phyloP scores from a whole-genome alignment of 768 basidiomycete species.

The Phanerochaete carnosa region DNA sequence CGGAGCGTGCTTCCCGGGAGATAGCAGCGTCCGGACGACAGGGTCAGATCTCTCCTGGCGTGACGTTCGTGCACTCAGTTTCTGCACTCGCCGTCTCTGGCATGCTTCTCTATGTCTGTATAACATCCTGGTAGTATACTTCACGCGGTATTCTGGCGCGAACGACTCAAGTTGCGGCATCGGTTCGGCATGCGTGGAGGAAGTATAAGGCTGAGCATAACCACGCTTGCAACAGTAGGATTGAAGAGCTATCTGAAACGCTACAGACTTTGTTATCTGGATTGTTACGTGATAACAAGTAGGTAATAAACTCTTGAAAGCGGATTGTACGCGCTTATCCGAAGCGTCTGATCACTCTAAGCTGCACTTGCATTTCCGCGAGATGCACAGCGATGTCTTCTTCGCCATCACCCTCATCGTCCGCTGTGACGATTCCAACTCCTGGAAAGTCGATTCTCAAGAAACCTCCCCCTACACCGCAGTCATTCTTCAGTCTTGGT shows the following conservation, averaged over 20 bases:
- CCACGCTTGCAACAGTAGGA: no score
- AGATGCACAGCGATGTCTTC: slow-evolving; percentile 25
- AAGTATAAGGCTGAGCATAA: background rate
- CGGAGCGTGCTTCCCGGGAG: background rate
- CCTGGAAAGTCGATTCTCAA: slow-evolving; percentile 84
- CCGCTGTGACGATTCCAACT: slow-evolving; percentile 75
- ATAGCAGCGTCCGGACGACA: background rate
- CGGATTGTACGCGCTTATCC: background rate
- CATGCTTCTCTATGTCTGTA: background rate
- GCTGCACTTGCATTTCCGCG: slow-evolving; percentile 6
- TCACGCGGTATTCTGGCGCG: background rate
- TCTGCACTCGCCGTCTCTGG: background rate
- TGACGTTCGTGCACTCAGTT: background rate
- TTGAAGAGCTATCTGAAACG: no score
- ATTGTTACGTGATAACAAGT: background rate
- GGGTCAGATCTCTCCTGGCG: background rate
- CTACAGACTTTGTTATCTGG: background rate
- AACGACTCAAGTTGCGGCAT: background rate
- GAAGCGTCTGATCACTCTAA: background rate
- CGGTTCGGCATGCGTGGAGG: background rate
- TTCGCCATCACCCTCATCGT: slow-evolving; percentile 70
- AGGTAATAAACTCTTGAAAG: background rate
- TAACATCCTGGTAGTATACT: background rate
- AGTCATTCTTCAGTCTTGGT: slow-evolving; percentile 57
- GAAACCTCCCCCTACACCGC: slow-evolving; percentile 64